Conservation (phyloP, 2,329 filamentous ascomycete species). For the Hymenoscyphus fraxineus region DNA sequence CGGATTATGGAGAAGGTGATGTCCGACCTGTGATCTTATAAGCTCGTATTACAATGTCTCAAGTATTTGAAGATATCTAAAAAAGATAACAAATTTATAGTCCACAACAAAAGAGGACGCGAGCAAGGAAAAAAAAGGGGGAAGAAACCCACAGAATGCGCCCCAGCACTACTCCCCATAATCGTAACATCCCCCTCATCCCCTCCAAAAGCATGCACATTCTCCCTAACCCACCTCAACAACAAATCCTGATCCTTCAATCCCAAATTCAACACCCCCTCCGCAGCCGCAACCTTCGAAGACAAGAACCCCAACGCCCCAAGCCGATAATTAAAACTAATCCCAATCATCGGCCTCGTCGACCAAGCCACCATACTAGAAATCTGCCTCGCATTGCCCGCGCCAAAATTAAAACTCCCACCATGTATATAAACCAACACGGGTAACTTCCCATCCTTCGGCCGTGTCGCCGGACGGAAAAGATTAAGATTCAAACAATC, state of each 20-base stretch:
- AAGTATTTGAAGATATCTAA: slow-evolving; percentile 5
- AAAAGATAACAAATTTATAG: background rate
- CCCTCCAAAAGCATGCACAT: slow-evolving; percentile 58
- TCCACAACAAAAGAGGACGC: background rate
- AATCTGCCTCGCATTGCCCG: slow-evolving; percentile 40
- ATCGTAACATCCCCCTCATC: slow-evolving; percentile 55
- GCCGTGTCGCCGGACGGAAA: slow-evolving; percentile 35
- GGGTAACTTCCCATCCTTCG: slow-evolving; percentile 37
- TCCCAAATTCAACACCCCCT: slow-evolving; percentile 60
- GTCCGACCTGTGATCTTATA: slow-evolving; percentile 51
- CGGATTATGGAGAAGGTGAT: slow-evolving; percentile 56
- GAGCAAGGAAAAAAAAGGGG: background rate
- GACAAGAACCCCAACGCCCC: slow-evolving; percentile 67
- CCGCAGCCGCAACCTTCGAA: slow-evolving; percentile 49
- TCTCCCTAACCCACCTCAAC: slow-evolving; percentile 57
- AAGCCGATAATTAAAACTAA: slow-evolving; percentile 61
- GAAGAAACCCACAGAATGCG: slow-evolving; percentile 50
- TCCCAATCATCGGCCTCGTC: slow-evolving; percentile 48
- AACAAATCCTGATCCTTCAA: slow-evolving; percentile 58
- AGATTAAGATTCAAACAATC: slow-evolving; percentile 53
- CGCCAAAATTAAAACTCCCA: slow-evolving; percentile 56
- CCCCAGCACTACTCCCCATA: slow-evolving; percentile 59
- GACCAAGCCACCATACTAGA: slow-evolving; percentile 57
- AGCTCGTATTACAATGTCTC: slow-evolving; percentile 1
- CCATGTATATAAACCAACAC: slow-evolving; percentile 62